Evolutionary conservation across 495 filamentous ascomycete genomes (phyloP), one percentile per base, ranked within the genome.

Genomic region (Aspergillus biplanus): DNA sequence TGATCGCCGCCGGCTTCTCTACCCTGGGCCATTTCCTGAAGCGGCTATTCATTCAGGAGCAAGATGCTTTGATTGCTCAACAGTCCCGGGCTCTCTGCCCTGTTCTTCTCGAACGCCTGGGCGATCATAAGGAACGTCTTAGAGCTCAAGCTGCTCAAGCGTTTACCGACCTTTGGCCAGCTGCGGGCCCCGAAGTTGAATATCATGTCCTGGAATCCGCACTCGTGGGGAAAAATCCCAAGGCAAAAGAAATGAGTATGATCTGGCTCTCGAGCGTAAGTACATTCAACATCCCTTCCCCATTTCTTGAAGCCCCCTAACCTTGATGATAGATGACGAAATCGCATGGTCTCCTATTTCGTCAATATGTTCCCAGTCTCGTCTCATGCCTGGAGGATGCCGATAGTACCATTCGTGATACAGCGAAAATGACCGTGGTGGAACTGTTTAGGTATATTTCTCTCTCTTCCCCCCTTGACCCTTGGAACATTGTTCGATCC

Each of bases 371-470:
- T 1, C 89, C 92, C 5, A 84, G 82, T 8, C 77, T 98, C 54
- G 93, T 97, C 71, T 87, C 91, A 52, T 83, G 92, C 63, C 78
- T 98, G 32, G 94, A 98, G 73, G 92, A 97, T 75, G 89, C 93
- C 7, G 95, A 97, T 72, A 87, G 87, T 54, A 85, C 84, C 68
- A 92, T 98, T 52, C 85, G 94, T 73, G 92, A 97, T 62, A 82
- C 85, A 35, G 91, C 94, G 33, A 96, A 96, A 76, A 76, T 79
- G 21, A 87, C 89, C 2, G 86, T 96, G 46, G 88, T 97, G 46
- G 90, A 93, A 61, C 81, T 98, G 21, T 98, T 98, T 72, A 82
- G 79, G 91, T 94, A 80, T 58, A 83, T 16, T 58, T 52, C 52
- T 15, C 62, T 34, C 48, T 53, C 39, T 46, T 15, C 56, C 46